Conservation (phyloP, 345 rosid genomes). For the Eucalyptus melliodora region DNA sequence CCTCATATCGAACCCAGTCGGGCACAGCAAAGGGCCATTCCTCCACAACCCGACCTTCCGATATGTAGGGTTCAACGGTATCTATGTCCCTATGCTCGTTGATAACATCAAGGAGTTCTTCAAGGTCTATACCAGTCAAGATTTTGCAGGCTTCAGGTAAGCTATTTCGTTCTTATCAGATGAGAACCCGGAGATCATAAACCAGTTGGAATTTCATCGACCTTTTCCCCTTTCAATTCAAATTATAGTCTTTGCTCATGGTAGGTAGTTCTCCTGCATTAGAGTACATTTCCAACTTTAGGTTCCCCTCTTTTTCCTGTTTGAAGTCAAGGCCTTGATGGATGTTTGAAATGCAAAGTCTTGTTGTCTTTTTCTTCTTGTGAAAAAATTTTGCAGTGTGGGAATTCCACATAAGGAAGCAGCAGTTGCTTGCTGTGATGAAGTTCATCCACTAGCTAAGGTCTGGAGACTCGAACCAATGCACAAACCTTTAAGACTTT, state of each 20-base stretch:
- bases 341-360: neutral
- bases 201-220: neutral
- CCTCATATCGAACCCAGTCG: constrained; percentile 43
- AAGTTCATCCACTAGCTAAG: constrained; percentile 40
- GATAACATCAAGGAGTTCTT: constrained; percentile 49
- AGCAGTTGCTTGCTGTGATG: constrained; percentile 25
- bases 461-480: neutral
- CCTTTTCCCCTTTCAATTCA: neutral
- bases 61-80: constrained; percentile 30
- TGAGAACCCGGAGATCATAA: neutral
- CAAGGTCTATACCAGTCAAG: constrained; percentile 20
- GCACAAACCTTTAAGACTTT: neutral
- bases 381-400: constrained; percentile 12
- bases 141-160: constrained; percentile 52
- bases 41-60: constrained; percentile 49
- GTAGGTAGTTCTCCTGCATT: neutral
- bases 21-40: constrained; percentile 61
- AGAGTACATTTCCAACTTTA: neutral
- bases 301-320: neutral
- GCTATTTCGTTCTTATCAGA: neutral
- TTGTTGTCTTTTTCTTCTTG: neutral
- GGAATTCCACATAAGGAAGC: constrained; percentile 47
- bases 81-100: constrained; percentile 49
- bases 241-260: neutral
- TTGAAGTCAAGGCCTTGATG: neutral